phyloP scores from a whole-genome alignment of 164 flowering plant genomes.

The Liquidambar formosana region DNA sequence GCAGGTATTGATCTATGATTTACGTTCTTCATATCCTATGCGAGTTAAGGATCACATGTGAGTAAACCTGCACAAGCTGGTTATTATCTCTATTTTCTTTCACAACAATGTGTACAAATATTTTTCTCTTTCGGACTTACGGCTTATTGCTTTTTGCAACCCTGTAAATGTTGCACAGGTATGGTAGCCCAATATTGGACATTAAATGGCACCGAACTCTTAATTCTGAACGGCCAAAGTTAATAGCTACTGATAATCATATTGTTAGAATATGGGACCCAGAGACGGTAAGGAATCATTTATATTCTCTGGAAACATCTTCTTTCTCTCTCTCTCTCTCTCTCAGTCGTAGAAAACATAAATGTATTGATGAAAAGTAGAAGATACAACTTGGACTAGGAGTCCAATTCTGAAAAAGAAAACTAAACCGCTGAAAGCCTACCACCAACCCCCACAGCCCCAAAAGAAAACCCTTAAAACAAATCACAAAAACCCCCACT shows the following conservation, averaged over 20 bases:
- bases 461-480: too few species aligned
- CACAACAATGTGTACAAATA: not conserved
- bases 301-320: not conserved
- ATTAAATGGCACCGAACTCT: slow-evolving; percentile 94
- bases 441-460: too few species aligned
- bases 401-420: too few species aligned
- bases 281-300: slow-evolving; percentile 62
- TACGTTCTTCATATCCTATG: slow-evolving; percentile 84
- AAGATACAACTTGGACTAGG: too few species aligned
- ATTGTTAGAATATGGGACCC: slow-evolving; percentile 96
- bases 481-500: too few species aligned
- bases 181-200: slow-evolving; percentile 80
- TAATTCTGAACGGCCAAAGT: slow-evolving; percentile 61
- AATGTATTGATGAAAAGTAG: too few species aligned
- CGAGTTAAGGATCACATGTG: slow-evolving; percentile 89
- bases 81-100: not conserved
- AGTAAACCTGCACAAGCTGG: slow-evolving; percentile 21
- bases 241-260: slow-evolving; percentile 78
- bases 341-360: too few species aligned
- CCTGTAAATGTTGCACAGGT: slow-evolving; percentile 46
- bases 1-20: slow-evolving; percentile 91
- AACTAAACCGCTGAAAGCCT: too few species aligned
- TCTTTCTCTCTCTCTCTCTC: too few species aligned
- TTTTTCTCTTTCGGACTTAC: not conserved
- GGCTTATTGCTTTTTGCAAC: slow-evolving; percentile 3